Percentiles rank a stretch among this genome's conserved stretches.
Conservation (phyloP, 2,329 filamentous ascomycete species). For the Neurospora sp. region DNA sequence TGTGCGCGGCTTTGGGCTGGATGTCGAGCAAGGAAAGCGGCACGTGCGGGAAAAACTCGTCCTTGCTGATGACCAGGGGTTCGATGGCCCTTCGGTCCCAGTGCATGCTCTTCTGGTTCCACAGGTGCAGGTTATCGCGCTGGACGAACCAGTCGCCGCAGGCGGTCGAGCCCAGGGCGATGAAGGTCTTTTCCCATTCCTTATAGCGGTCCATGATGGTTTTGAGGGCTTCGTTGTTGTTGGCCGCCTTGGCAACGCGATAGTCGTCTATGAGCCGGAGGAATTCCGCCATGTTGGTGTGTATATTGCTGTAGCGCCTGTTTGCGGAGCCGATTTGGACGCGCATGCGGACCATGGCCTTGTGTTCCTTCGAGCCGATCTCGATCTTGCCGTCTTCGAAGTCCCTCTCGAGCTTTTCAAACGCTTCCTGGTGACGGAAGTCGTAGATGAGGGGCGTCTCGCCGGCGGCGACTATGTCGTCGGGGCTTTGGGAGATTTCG, state of each 20-base stretch:
- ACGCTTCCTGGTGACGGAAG: constrained; percentile 5
- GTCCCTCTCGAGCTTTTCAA: constrained; percentile 32
- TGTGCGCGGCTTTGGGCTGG: constrained; percentile 45
- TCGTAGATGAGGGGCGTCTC: constrained; percentile 11
- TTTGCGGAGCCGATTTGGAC: background rate
- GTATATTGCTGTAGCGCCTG: background rate
- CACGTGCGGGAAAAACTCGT: constrained; percentile 60
- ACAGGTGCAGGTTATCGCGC: constrained; percentile 45
- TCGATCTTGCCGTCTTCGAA: constrained; percentile 29
- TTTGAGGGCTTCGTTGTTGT: background rate
- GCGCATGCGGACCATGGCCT: background rate
- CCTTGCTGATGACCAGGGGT: constrained; percentile 45
- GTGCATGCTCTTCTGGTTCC: constrained; percentile 38
- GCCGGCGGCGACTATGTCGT: constrained; percentile 14
- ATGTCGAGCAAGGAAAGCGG: constrained; percentile 55
- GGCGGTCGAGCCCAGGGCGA: constrained; percentile 12
- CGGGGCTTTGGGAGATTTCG: constrained; percentile 9
- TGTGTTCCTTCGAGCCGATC: constrained; percentile 11
- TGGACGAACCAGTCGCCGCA: constrained; percentile 28
- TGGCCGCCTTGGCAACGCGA: constrained; percentile 7
- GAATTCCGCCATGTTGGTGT: constrained; percentile 5
- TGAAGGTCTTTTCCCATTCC: background rate
- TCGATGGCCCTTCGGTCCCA: constrained; percentile 68
- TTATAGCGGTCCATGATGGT: constrained; percentile 10
- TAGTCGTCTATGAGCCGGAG: constrained; percentile 12